Evolutionary conservation across 225 moss, liverwort and hornwort species (phyloP).

Genomic region (Pseudisothecium myosuroides): DNA sequence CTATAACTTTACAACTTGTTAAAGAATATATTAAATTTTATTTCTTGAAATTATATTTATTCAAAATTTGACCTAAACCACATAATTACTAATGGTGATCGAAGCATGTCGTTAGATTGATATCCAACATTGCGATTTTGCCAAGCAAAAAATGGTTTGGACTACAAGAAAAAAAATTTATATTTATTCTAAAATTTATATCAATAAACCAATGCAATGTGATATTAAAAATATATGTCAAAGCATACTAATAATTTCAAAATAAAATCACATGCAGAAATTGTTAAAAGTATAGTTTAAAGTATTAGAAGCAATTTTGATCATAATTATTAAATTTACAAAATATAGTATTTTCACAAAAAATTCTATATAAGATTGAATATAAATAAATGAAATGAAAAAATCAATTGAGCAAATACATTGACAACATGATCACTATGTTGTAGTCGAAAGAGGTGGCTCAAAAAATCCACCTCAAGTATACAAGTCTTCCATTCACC

Average conservation of each 20-base stretch:
- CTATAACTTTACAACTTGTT: not conserved
- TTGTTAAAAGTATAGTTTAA: not conserved
- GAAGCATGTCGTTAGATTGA: slow-evolving; percentile 23
- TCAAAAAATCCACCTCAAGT: slow-evolving; percentile 34
- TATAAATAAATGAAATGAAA: not conserved
- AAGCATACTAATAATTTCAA: too few relatives aligned
- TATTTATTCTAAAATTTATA: too few relatives aligned
- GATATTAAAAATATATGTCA: too few relatives aligned
- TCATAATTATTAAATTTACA: not conserved
- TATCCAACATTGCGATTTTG: not conserved
- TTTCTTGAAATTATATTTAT: not conserved
- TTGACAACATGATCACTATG: slow-evolving; percentile 2
- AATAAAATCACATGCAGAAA: accelerated
- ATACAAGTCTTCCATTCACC: slow-evolving; percentile 37
- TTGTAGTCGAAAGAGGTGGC: slow-evolving; percentile 27
- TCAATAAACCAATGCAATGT: too few relatives aligned
- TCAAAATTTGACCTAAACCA: slow-evolving; percentile 21
- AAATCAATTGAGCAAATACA: not conserved
- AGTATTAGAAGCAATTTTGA: not conserved
- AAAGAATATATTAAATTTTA: not conserved
- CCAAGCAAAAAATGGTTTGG: slow-evolving; percentile 41
- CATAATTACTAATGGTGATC: slow-evolving; percentile 30
- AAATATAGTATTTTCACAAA: too few relatives aligned
- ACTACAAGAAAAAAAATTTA: not conserved
- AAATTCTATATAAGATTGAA: not conserved